Evolutionary conservation across 2,329 filamentous ascomycete species (phyloP).

Genomic region (Metarhizium humberi): DNA sequence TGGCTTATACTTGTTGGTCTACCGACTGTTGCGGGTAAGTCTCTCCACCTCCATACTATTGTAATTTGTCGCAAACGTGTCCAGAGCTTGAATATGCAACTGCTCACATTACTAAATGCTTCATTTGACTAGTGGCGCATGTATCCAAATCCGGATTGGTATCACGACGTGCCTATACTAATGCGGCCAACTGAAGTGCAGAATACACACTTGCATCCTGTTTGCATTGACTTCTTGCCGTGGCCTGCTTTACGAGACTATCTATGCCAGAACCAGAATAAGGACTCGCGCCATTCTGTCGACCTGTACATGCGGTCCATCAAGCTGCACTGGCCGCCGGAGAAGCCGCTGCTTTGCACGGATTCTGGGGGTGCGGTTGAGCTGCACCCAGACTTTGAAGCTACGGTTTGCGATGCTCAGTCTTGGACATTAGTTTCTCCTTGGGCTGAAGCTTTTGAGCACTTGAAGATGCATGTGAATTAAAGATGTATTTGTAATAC

Average conservation of each 20-base stretch:
- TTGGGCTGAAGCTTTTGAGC: slow-evolving; percentile 12
- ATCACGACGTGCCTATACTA: slow-evolving; percentile 13
- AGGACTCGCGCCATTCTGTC: slow-evolving; percentile 13
- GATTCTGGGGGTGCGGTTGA: slow-evolving; percentile 8
- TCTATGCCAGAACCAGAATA: slow-evolving; percentile 12
- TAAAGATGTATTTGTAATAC: neutral
- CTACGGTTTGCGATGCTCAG: slow-evolving; percentile 12
- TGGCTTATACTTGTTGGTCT: slow-evolving; percentile 15
- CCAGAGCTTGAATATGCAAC: no score
- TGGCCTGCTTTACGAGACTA: slow-evolving; percentile 16
- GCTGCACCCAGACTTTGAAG: slow-evolving; percentile 14
- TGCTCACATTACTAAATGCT: neutral
- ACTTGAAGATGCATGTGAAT: neutral
- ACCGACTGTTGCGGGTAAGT: slow-evolving; percentile 15
- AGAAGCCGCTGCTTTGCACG: slow-evolving; percentile 9
- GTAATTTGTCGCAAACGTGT: neutral
- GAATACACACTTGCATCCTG: slow-evolving; percentile 13
- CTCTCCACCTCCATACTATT: neutral
- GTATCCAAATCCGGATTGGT: slow-evolving; percentile 13
- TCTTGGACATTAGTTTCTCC: slow-evolving; percentile 15
- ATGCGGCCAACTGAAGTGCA: slow-evolving; percentile 14
- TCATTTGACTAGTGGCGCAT: slow-evolving; percentile 12
- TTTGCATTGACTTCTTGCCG: slow-evolving; percentile 16
- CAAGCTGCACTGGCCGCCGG: slow-evolving; percentile 12
- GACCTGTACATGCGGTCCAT: slow-evolving; percentile 15